Evolutionary conservation across 2,329 filamentous ascomycete species (phyloP), one percentile per base, ranked within the genome.

Genomic region (Penicillium sp.): DNA sequence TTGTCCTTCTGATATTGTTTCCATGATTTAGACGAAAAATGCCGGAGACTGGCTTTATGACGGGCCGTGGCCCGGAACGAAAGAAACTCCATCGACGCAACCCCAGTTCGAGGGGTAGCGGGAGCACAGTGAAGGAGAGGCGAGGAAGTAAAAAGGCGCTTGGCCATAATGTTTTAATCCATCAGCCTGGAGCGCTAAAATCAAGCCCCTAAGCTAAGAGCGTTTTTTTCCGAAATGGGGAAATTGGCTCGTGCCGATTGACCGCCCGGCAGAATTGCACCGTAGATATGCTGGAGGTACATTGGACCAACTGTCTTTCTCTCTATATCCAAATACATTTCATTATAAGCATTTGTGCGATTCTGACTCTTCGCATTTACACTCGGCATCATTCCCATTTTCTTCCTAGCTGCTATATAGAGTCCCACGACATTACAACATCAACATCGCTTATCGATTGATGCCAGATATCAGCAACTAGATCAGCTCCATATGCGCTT

Each of bases 21-120:
- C 59, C 72, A 73, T 55, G 73, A 69, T 36, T 75, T 75, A 1
- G 78, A 77, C 30, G 68, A 73, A 59, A 77, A 77, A 26, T 68
- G 64, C 44, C 69, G 65, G 33, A 65, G 60, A 56, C 62, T 63
- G 57, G 66, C 56, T 44, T 66, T 64, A 42, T 67, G 65, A 26
- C 67, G 65, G 52, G 67, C 69, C 50, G 67, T 63, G 38, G 70
- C 63, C 56, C 67, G 61, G 50, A 71, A 73, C 30, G 67, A 67
- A 30, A 72, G 62, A 59, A 69, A 60, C 55, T 72, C 67, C 68
- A 73, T 66, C 60, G 65, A 61, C 56, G 50, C 61, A 65, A 63
- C 53, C 60, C 60, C 60, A 44, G 51, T 62, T 60, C 59, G 56
- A 50, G 61, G 61, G 56, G 55, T 55, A 53, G 50, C 50, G 46